phyloP scores from a whole-genome alignment of 139 green algal species.

The Pycnococcus provasolii region DNA sequence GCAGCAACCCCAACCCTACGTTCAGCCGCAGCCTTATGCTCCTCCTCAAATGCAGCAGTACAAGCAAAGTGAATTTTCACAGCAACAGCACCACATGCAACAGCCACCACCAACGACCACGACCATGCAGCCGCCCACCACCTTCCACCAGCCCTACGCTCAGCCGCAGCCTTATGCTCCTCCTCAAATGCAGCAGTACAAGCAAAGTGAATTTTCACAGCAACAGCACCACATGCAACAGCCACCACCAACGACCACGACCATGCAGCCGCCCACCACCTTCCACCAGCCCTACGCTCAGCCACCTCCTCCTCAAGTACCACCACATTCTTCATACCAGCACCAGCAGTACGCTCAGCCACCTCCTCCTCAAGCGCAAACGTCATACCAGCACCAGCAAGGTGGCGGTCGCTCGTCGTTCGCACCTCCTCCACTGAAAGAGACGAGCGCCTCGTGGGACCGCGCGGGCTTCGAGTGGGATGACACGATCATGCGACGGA shows the following conservation, averaged over 20 bases:
- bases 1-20: not conserved
- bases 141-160: not conserved
- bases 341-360: not conserved
- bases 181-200: not conserved
- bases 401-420: not conserved
- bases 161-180: not conserved
- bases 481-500: not conserved
- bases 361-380: not conserved
- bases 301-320: too few species aligned
- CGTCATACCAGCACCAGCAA: not conserved
- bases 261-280: not conserved
- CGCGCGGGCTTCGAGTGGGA: constrained; percentile 1
- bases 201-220: too few species aligned
- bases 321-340: too few species aligned
- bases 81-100: not conserved
- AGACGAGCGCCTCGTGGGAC: not conserved
- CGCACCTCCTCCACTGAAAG: not conserved
- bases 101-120: not conserved
- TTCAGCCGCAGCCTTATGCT: not conserved
- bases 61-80: not conserved
- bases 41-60: not conserved
- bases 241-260: not conserved
- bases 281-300: not conserved
- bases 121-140: too few species aligned
- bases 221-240: not conserved